Conservation (phyloP, 2,329 filamentous ascomycete species). For the Phoma sp. region DNA sequence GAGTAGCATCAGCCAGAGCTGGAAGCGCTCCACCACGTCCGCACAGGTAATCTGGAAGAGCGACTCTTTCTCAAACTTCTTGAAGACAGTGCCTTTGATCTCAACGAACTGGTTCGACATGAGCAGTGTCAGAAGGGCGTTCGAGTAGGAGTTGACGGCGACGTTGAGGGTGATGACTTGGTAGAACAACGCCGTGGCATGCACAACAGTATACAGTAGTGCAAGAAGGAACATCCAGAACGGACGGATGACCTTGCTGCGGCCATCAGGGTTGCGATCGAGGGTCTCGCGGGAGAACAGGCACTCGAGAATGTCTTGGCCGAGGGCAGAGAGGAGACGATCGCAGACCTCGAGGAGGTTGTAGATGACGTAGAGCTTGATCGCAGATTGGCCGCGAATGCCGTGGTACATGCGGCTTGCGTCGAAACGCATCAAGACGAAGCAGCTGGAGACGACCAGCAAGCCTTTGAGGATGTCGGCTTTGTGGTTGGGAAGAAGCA, state of each 20-base stretch:
- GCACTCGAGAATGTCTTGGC: constrained; percentile 95
- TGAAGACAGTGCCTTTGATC: constrained; percentile 98
- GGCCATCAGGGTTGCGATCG: constrained; percentile 83
- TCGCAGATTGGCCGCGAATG: constrained; percentile 93
- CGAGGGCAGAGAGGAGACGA: constrained; percentile 85
- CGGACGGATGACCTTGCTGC: constrained; percentile 88
- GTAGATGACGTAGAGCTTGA: constrained; percentile 99
- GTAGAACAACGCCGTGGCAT: constrained; percentile 90
- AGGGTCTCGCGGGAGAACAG: constrained; percentile 93
- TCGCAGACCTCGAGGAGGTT: constrained; percentile 95
- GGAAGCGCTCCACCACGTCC: constrained; percentile 95
- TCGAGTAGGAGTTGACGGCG: constrained; percentile 97
- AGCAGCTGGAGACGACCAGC: constrained; percentile 84
- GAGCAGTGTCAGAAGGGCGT: constrained; percentile 87
- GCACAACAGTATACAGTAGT: constrained; percentile 84
- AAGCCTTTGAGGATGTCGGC: constrained; percentile 92
- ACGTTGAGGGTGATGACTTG: constrained; percentile 98
- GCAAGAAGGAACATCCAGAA: constrained; percentile 91
- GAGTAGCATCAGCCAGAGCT: constrained; percentile 95
- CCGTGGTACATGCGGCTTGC: constrained; percentile 98
- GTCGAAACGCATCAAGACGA: constrained; percentile 87
- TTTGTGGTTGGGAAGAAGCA: constrained; percentile 86
- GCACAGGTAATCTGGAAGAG: constrained; percentile 95
- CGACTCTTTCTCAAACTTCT: constrained; percentile 98
- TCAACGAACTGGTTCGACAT: constrained; percentile 99